Conservation (phyloP, 169 alveolate genomes). For the Eimeria zaria region DNA sequence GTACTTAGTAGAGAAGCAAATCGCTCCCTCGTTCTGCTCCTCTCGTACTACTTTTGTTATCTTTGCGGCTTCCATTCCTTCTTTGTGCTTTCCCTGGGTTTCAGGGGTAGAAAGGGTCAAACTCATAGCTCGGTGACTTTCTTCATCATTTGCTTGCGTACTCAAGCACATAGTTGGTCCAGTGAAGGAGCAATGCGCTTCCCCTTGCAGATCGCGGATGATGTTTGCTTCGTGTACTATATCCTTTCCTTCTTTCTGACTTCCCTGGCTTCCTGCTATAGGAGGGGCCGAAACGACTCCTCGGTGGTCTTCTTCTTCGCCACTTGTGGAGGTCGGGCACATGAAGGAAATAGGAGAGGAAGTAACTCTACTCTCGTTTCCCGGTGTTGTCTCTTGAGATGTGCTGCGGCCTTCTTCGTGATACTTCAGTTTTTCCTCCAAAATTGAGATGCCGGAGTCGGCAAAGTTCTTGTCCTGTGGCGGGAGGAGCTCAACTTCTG, state of each 20-base stretch:
- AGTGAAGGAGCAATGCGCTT: not conserved
- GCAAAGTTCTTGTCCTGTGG: not conserved
- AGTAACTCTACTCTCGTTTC: conserved; percentile 20
- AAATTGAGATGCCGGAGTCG: not conserved
- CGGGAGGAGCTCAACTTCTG: not conserved
- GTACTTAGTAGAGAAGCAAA: not conserved
- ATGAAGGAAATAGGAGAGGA: not conserved
- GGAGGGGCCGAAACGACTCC: conserved; percentile 4
- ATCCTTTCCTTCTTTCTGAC: not conserved
- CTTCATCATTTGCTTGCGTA: not conserved
- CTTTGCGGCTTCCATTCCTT: not conserved
- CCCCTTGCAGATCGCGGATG: not conserved
- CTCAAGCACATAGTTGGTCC: not conserved
- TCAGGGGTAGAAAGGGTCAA: not conserved
- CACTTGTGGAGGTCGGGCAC: conserved; percentile 21
- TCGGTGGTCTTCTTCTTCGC: conserved; percentile 16
- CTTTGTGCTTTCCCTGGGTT: not conserved
- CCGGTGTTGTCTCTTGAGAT: conserved; percentile 42
- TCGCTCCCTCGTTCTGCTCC: not conserved
- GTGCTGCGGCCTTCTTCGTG: conserved; percentile 6
- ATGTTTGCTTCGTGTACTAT: not conserved
- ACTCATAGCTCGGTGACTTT: not conserved
- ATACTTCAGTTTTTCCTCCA: not conserved
- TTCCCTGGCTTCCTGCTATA: not conserved
- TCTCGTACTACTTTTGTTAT: not conserved